Percentiles rank a stretch among this genome's conserved stretches.
Evolutionary conservation across 176 grass and related monocot species (phyloP).

Genomic region (Alloteropsis semialata): DNA sequence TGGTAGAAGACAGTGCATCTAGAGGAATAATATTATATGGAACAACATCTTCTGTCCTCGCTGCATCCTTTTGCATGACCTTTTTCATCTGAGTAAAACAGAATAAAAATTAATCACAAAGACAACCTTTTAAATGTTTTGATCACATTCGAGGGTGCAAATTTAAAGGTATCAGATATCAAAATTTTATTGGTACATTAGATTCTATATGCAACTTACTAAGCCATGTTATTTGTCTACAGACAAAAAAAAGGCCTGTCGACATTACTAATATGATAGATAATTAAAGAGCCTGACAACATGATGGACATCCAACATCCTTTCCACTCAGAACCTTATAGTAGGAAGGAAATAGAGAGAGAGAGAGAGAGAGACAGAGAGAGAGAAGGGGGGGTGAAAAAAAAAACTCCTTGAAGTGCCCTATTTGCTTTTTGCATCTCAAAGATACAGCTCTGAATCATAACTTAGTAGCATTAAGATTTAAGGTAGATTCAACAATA

Average conservation of each 20-base stretch:
- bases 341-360: background rate
- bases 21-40: constrained; percentile 98
- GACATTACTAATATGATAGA: background rate
- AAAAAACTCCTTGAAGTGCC: background rate
- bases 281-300: background rate
- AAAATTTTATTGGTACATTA: background rate
- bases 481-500: background rate
- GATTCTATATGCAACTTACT: background rate
- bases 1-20: constrained; percentile 70
- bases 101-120: constrained; percentile 24
- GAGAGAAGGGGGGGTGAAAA: background rate
- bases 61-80: constrained; percentile 89
- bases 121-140: background rate
- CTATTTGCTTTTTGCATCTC: background rate
- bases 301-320: background rate
- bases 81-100: constrained; percentile 66
- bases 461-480: background rate
- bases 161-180: background rate
- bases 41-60: constrained; percentile 74
- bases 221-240: background rate
- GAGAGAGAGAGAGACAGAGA: too few relatives aligned
- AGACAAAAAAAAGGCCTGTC: background rate
- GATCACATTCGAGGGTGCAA: constrained; percentile 10
- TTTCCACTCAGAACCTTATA: background rate
- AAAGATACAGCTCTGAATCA: background rate